Evolutionary conservation across 169 alveolate species (phyloP), one percentile per base, ranked within the genome.

Genomic region (Plasmodium malariae): DNA sequence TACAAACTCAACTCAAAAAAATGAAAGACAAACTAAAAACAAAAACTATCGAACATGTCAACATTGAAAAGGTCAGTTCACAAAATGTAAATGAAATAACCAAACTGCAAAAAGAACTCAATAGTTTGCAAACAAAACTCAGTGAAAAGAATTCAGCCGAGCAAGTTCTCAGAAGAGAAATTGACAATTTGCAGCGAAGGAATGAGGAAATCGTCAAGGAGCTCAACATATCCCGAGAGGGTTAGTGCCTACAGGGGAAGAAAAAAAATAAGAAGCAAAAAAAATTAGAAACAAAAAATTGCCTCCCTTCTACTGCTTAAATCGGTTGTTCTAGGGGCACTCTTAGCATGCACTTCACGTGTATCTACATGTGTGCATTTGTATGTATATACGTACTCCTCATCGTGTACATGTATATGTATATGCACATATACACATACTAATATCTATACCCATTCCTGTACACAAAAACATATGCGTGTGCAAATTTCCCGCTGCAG

Each of bases 211-310:
- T 83, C 14, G 62, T 63, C 7, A 83, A 83, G 59, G 91, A 83
- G 69, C 43, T 83, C 34, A 83, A 45, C 71, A 83, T 83, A 83
- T 83, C 91, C 11, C 62, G 91, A n/a, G 91, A 83, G 26, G 91
- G 91, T 83, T 34, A 45, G 37, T 34, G 6, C 17, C 1, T 30
- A n/a, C 9, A 5, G 0, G 17, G 5, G 40, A 4, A 3, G 1
- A 71, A 14, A n/a, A n/a, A n/a, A n/a, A n/a, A n/a, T n/a, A n/a
- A n/a, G n/a, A n/a, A n/a, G n/a, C n/a, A n/a, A n/a, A n/a, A n/a
- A n/a, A n/a, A n/a, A n/a, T n/a, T n/a, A n/a, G n/a, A n/a, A n/a
- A n/a, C n/a, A n/a, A n/a, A n/a, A n/a, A n/a, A n/a, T n/a, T n/a
- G n/a, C n/a, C n/a, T n/a, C n/a, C n/a, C n/a, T n/a, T n/a, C n/a